Percentiles rank a stretch among this genome's conserved stretches.
Evolutionary conservation across 768 basidiomycete genomes (phyloP).

Genomic region (Tulasnella calospora): DNA sequence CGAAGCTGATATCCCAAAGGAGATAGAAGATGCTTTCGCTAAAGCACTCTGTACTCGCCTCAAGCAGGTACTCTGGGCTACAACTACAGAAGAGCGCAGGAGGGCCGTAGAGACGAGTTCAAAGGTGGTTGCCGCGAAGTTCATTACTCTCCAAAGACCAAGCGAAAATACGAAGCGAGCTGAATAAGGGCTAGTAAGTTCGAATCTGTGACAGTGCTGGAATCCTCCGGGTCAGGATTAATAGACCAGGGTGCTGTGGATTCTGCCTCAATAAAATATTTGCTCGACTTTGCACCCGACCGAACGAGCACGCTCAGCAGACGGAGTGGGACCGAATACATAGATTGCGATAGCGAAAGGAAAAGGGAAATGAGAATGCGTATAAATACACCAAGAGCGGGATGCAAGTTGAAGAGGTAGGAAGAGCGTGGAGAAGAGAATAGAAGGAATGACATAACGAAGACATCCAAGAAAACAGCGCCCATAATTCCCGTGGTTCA

Average conservation of each 20-base stretch:
- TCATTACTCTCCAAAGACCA: neutral
- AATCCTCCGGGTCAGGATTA: too few relatives aligned
- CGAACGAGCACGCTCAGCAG: neutral
- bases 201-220: too few relatives aligned
- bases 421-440: neutral
- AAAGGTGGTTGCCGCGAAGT: neutral
- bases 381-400: neutral
- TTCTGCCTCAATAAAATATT: neutral
- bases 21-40: neutral
- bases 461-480: neutral
- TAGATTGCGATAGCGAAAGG: neutral
- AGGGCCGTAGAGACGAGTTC: neutral
- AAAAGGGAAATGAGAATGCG: neutral
- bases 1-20: neutral
- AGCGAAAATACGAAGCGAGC: neutral
- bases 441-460: neutral
- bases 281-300: neutral
- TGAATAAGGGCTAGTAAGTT: neutral
- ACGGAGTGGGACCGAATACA: neutral
- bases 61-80: neutral
- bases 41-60: neutral
- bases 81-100: neutral
- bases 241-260: neutral
- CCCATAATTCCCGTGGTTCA: neutral
- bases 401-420: neutral